Evolutionary conservation across 345 rosid species (phyloP), one percentile per base, ranked within the genome.

Genomic region (Toxicodendron radicans): DNA sequence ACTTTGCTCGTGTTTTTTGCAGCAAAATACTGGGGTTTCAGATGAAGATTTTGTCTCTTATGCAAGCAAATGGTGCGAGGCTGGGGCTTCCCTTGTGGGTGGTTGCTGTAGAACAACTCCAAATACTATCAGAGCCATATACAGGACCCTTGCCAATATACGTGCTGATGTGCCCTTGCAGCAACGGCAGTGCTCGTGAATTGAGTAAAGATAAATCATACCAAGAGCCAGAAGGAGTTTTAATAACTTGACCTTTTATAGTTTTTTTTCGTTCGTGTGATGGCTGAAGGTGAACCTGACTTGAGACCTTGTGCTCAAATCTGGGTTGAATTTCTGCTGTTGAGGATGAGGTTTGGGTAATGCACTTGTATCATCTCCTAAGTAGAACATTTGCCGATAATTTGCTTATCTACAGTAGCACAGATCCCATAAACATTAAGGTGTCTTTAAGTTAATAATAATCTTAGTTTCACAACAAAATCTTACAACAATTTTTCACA

Each of bases 41-140:
- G 85, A 92, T 80, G 87, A 92, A 62, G 91, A 86, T 73, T 90
- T 90, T 80, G 89, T 92, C 1, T 90, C 97, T 0, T 82, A 85
- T 66, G 89, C 90, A 75, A 85, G 75, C 73, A 88, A 76, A 73
- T 92, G 97, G 97, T 82, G 85, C 1, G 88, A 90, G 76, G 77
- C 48, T 14, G 94, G 94, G 54, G 92, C 90, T 76, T 90, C 90
- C 41, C 86, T 91, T 14, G 79, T 89, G 3, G 94, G 92, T 63
- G 94, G 94, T 58, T 87, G 91, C 73, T 88, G 91, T 78, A 78
- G 91, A 71, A 91, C 92, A 16, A 89, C 92, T 60, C 94, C 97
- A 32, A 38, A 81, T 64, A 89, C 91, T 41, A 89, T 89, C 82
- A 84, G 80, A 81, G 91, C 83, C 78, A 88, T 89, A 57, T 83